Evolutionary conservation across 306 rosid genomes (phyloP).

Genomic region (Vigna nakashimae): DNA sequence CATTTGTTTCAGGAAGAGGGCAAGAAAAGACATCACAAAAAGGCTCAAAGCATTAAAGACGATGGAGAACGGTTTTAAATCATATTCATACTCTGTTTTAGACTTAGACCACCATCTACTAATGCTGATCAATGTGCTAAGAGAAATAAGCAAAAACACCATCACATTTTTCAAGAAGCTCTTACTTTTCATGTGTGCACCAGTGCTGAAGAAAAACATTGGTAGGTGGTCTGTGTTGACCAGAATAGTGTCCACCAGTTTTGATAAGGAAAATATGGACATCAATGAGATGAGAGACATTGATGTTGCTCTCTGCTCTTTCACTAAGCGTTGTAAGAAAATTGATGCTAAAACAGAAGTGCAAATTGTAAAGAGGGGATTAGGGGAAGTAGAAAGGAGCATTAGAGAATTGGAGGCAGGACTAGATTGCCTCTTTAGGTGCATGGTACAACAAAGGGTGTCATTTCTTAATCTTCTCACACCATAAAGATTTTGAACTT

Average conservation of each 20-base stretch:
- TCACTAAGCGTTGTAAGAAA: slow-evolving; percentile 16
- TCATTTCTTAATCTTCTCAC: slow-evolving; percentile 56
- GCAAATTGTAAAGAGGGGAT: slow-evolving; percentile 35
- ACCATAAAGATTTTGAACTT: slow-evolving; percentile 20
- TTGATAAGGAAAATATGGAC: slow-evolving; percentile 28
- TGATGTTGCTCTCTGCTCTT: slow-evolving; percentile 41
- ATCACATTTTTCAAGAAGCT: slow-evolving; percentile 45
- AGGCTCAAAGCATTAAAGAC: slow-evolving; percentile 48
- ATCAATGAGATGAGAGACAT: slow-evolving; percentile 37
- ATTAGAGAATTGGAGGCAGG: slow-evolving; percentile 43
- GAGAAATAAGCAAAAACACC: slow-evolving; percentile 47
- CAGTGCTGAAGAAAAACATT: slow-evolving; percentile 34
- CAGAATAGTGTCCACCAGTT: slow-evolving; percentile 27
- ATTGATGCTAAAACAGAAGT: slow-evolving; percentile 14
- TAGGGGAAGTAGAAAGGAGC: slow-evolving; percentile 41
- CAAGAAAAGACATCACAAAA: slow-evolving; percentile 54
- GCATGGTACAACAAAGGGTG: slow-evolving; percentile 53
- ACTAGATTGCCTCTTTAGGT: slow-evolving; percentile 52
- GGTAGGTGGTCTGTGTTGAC: slow-evolving; percentile 48
- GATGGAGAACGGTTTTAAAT: slow-evolving; percentile 40
- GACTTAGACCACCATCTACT: slow-evolving; percentile 28
- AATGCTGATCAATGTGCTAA: slow-evolving; percentile 41
- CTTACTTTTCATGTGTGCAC: slow-evolving; percentile 40
- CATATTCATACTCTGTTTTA: slow-evolving; percentile 17
- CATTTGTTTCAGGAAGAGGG: slow-evolving; percentile 57